These are phyloP conservation scores for Papiliotrema flavescens DNA, from an alignment of 1,284 basidiomycete species.

Conservation along the genomic window DNA sequence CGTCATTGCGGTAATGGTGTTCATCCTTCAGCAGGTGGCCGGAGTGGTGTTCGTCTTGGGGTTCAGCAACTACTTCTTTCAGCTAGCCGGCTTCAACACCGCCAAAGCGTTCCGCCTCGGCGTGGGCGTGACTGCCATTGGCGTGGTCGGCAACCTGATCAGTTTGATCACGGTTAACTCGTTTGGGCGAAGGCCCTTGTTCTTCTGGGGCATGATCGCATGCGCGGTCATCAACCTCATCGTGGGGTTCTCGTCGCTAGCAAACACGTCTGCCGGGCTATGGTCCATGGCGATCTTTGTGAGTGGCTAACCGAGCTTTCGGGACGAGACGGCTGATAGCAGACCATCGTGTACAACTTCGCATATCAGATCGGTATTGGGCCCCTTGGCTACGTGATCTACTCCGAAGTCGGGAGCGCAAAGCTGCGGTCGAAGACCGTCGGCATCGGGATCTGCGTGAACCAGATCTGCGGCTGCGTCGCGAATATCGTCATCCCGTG, in stretches of 20 bases:
- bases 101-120: conserved; percentile 40
- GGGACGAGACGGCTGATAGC: conserved; percentile 5
- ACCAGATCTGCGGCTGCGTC: conserved; percentile 16
- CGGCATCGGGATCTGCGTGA: conserved; percentile 47
- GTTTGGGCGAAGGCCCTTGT: conserved; percentile 49
- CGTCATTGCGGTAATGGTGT: conserved; percentile 16
- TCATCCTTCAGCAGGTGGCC: conserved; percentile 14
- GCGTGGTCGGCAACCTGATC: conserved; percentile 20
- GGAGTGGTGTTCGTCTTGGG: conserved; percentile 10
- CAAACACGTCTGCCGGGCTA: conserved; percentile 24
- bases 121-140: conserved; percentile 37
- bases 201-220: conserved; percentile 46
- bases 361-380: conserved; percentile 27
- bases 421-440: conserved; percentile 51
- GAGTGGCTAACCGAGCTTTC: conserved; percentile 10
- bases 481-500: conserved; percentile 28
- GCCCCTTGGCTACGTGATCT: conserved; percentile 22
- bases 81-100: conserved; percentile 45
- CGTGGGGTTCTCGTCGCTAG: conserved; percentile 39
- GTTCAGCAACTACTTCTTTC: conserved; percentile 40
- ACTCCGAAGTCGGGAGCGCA: conserved; percentile 45
- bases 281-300: conserved; percentile 15
- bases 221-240: conserved; percentile 47
- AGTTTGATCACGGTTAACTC: conserved; percentile 22
- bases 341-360: conserved; percentile 22